Base-by-base conservation (phyloP, 2,329 filamentous ascomycete genomes). In the Fusarium miscanthi region DNA sequence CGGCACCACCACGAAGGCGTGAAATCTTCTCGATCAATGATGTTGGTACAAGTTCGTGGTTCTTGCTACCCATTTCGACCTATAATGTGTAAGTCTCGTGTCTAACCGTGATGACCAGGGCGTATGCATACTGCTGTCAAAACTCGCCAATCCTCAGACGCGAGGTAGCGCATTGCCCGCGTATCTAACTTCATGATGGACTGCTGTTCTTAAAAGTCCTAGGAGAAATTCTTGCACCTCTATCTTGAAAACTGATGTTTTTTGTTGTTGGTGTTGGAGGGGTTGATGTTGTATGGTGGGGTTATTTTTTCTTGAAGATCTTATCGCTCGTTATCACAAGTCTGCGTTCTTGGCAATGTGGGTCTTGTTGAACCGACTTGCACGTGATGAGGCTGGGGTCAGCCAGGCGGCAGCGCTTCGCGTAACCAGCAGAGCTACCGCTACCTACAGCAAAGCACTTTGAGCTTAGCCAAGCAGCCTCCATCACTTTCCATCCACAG, bases 41-140 rank as follows among this genome's bases (percentile, higher is more conserved):
- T 19, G 95, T 98, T 12, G 96, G 96, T 5, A 99, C 95, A 63
- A 99, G 88, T 84, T 99, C 96, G 85, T 99, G 96, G 84, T 98
- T 98, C 82, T 94, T 95, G 83, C 93, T 97, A 79, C 95, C 95
- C 83, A 92, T 91, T 82, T 99, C 96, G 78, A 97, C 93, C 94
- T 97, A 82, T 41, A 38, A 30, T 57, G 80, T 82, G 57, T 77
- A 57, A 77, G 73, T 54, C 62, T 65, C 42, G 48, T 56, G 51
- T 83, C 81, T 81, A 74, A 77, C 74, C 69, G 58, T 71, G 75
- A 77, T 74, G 70, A 75, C 66, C 41, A 61, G 76, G 77, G 40
- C 51, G 27, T 27, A 46, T 51, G 83, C 90, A 70, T 91, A 97
- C 95, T 78, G 94, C 96, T 80, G 94, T 92, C 70, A 99, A 91